Conservation (phyloP, 768 basidiomycete species). For the Suillus subalutaceus region DNA sequence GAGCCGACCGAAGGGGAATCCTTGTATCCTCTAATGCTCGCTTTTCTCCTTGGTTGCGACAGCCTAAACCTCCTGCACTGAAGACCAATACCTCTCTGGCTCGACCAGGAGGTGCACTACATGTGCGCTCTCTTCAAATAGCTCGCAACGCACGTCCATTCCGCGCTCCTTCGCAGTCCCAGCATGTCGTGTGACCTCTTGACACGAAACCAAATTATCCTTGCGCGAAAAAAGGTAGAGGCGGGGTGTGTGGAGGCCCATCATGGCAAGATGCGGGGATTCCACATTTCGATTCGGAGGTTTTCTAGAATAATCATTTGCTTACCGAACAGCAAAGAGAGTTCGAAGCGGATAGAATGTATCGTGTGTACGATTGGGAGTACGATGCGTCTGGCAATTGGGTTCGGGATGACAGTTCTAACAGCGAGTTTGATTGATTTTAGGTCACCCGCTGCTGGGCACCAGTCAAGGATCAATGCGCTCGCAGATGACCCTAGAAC, state of each 20-base stretch:
- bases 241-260: conserved; percentile 31
- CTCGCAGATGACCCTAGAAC: conserved; percentile 13
- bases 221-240: conserved; percentile 39
- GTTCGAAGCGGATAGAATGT: conserved; percentile 15
- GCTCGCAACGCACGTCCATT: conserved; percentile 28
- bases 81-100: conserved; percentile 31
- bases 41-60: conserved; percentile 10
- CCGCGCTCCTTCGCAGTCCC: conserved; percentile 26
- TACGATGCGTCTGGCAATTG: conserved; percentile 15
- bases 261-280: conserved; percentile 34
- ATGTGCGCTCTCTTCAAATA: conserved; percentile 37
- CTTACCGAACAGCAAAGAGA: conserved; percentile 21
- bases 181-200: conserved; percentile 29
- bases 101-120: conserved; percentile 35
- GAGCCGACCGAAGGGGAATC: too few relatives aligned
- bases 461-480: conserved; percentile 29
- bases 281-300: conserved; percentile 17
- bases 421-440: conserved; percentile 22
- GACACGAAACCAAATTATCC: conserved; percentile 34
- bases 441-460: conserved; percentile 20
- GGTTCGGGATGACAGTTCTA: conserved; percentile 24
- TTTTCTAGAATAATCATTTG: conserved; percentile 15
- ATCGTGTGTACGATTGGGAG: conserved; percentile 17
- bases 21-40: not conserved
- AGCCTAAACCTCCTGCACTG: conserved; percentile 25